Evolutionary conservation across 2,329 filamentous ascomycete genomes (phyloP).

Genomic region (Trichoderma citrinoviride): DNA sequence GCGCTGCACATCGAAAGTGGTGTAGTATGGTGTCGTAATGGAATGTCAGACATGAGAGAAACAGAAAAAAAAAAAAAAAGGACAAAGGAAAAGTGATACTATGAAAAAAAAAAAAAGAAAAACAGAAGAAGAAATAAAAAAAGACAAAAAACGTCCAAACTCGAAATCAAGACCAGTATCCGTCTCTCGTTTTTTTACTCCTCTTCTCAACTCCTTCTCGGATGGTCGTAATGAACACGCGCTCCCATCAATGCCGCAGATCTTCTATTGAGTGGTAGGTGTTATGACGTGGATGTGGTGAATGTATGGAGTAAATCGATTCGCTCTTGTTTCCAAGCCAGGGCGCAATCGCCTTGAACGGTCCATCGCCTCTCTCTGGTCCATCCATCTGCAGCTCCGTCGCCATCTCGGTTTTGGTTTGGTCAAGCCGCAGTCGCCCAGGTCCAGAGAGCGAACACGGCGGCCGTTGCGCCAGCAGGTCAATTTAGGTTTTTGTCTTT

Average conservation of each 20-base stretch:
- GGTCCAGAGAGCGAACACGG: background rate
- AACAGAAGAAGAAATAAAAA: conserved; percentile 23
- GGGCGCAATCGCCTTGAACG: conserved; percentile 6
- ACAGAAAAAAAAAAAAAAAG: conserved; percentile 21
- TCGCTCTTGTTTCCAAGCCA: conserved; percentile 16
- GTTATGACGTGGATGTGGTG: conserved; percentile 23
- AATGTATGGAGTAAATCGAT: conserved; percentile 14
- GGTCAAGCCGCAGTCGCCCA: background rate
- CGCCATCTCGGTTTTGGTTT: background rate
- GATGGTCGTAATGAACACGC: conserved; percentile 27
- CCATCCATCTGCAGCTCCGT: background rate
- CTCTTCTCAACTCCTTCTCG: conserved; percentile 21
- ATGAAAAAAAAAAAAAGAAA: conserved; percentile 18
- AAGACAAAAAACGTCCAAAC: conserved; percentile 22
- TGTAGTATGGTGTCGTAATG: conserved; percentile 37
- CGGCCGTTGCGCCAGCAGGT: conserved; percentile 6
- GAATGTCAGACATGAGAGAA: conserved; percentile 35
- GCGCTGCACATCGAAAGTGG: conserved; percentile 39
- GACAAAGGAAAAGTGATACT: conserved; percentile 6
- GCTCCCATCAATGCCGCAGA: conserved; percentile 24
- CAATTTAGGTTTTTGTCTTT: background rate
- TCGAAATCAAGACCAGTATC: conserved; percentile 28
- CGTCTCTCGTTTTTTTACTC: conserved; percentile 22
- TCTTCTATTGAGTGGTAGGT: conserved; percentile 29
- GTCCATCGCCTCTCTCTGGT: background rate